Evolutionary conservation across 2,329 filamentous ascomycete genomes (phyloP).

Genomic region (Clonostachys solani): DNA sequence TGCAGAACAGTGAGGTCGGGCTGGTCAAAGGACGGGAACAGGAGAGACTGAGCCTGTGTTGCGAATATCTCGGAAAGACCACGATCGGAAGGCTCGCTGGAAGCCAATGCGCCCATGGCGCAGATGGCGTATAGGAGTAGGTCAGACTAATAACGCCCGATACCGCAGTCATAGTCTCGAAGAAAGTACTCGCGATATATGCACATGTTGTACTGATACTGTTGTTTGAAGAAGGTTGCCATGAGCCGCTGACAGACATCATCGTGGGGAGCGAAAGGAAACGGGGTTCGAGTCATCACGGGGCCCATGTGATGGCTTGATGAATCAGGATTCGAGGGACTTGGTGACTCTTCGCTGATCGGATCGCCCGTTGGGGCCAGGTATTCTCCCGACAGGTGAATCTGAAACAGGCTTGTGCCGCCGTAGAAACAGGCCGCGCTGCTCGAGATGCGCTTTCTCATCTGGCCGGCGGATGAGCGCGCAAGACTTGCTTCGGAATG

Average conservation of each 20-base stretch:
- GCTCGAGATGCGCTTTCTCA: constrained; percentile 32
- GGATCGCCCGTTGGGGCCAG: background rate
- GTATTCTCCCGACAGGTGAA: constrained; percentile 18
- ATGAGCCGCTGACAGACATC: constrained; percentile 38
- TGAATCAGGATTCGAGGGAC: background rate
- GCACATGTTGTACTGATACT: constrained; percentile 45
- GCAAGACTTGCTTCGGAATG: constrained; percentile 16
- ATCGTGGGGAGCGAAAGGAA: constrained; percentile 35
- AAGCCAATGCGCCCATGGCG: constrained; percentile 41
- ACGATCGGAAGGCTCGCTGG: constrained; percentile 23
- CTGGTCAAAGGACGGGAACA: constrained; percentile 36
- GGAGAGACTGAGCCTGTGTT: constrained; percentile 35
- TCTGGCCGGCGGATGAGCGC: constrained; percentile 22
- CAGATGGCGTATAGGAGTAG: constrained; percentile 43
- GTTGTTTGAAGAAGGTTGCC: constrained; percentile 40
- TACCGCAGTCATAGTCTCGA: constrained; percentile 40
- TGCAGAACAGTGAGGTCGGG: constrained; percentile 42
- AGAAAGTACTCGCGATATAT: constrained; percentile 47
- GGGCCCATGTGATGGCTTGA: background rate
- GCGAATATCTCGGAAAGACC: constrained; percentile 36
- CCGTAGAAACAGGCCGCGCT: constrained; percentile 42
- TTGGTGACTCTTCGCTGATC: background rate
- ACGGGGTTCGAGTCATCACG: constrained; percentile 6
- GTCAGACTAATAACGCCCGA: constrained; percentile 44
- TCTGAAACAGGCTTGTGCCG: constrained; percentile 40